A percentile compares a stretch with the other conserved stretches of the same genome.
These are phyloP conservation scores for Pseudoperonospora humuli DNA, from an alignment of 352 stramenopile genomes.

Conservation along the genomic window DNA sequence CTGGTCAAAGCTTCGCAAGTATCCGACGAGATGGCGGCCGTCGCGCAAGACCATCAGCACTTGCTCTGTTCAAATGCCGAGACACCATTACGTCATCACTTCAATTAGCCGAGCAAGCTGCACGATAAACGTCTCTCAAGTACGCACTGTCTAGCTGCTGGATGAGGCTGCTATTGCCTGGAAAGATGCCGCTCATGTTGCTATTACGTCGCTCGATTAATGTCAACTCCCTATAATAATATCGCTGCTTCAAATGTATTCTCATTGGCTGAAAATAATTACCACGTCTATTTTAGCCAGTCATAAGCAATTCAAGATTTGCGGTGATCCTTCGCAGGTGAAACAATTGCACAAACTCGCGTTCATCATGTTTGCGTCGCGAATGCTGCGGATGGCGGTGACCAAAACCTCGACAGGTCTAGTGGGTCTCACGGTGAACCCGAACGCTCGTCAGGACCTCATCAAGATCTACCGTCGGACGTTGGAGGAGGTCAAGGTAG, in stretches of 20 bases:
- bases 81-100: slow-evolving; percentile 1
- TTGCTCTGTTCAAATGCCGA: slow-evolving; percentile 48
- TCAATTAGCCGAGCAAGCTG: slow-evolving; percentile 4
- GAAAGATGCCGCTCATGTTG: slow-evolving; percentile 67
- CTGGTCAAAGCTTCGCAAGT: slow-evolving; percentile 82
- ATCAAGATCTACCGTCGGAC: slow-evolving; percentile 81
- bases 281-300: slow-evolving; percentile 11
- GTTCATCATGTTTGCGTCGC: slow-evolving; percentile 70
- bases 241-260: not conserved
- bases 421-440: slow-evolving; percentile 77
- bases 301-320: slow-evolving; percentile 12
- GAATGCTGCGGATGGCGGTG: slow-evolving; percentile 77
- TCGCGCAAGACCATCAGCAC: slow-evolving; percentile 92
- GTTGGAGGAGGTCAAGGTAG: slow-evolving; percentile 72
- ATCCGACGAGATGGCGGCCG: slow-evolving; percentile 91
- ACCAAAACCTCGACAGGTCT: slow-evolving; percentile 84
- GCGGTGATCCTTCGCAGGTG: slow-evolving; percentile 20
- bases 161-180: slow-evolving; percentile 76
- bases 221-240: slow-evolving; percentile 13
- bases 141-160: slow-evolving; percentile 80
- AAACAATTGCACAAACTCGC: slow-evolving; percentile 9
- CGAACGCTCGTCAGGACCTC: slow-evolving; percentile 75
- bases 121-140: not conserved
- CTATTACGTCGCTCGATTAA: not conserved
- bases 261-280: slow-evolving; percentile 11